Percentiles rank a stretch among this genome's conserved stretches.
phyloP scores from a whole-genome alignment of 2,329 filamentous ascomycete genomes.

The Rhinocladiella mackenziei region DNA sequence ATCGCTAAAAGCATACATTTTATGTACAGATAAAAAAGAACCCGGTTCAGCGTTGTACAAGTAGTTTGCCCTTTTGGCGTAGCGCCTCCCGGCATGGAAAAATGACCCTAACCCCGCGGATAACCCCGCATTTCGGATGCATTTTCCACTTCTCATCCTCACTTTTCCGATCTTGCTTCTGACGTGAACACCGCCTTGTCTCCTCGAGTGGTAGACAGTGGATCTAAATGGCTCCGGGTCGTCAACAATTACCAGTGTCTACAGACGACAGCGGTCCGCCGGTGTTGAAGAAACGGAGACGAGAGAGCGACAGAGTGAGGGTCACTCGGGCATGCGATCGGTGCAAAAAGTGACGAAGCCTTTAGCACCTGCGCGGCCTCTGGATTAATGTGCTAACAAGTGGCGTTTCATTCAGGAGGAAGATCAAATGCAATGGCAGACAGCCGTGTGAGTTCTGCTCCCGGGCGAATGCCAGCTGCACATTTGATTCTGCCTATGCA shows the following conservation, averaged over 20 bases:
- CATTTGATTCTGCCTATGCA: slow-evolving; percentile 20
- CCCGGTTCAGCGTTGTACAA: too few species aligned
- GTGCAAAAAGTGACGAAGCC: slow-evolving; percentile 32
- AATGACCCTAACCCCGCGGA: too few species aligned
- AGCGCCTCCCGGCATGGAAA: background rate
- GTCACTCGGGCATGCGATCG: slow-evolving; percentile 44
- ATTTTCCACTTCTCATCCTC: background rate
- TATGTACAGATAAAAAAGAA: too few species aligned
- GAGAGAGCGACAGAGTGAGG: slow-evolving; percentile 32
- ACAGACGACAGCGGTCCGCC: background rate
- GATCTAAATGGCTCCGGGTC: background rate
- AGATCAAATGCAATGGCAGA: slow-evolving; percentile 54
- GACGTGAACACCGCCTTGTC: background rate
- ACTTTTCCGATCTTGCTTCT: background rate
- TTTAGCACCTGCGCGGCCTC: background rate
- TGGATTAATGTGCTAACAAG: slow-evolving; percentile 9
- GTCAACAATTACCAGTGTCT: background rate
- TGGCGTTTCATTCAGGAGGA: slow-evolving; percentile 42
- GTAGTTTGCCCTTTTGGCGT: too few species aligned
- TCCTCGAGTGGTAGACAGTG: background rate
- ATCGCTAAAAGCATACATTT: too few species aligned
- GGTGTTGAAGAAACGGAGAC: slow-evolving; percentile 13
- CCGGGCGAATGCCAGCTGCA: slow-evolving; percentile 18
- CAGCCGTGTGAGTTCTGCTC: slow-evolving; percentile 43
- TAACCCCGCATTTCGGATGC: background rate